Evolutionary conservation across 768 basidiomycete genomes (phyloP).

Genomic region (Multifurca ochricompacta): DNA sequence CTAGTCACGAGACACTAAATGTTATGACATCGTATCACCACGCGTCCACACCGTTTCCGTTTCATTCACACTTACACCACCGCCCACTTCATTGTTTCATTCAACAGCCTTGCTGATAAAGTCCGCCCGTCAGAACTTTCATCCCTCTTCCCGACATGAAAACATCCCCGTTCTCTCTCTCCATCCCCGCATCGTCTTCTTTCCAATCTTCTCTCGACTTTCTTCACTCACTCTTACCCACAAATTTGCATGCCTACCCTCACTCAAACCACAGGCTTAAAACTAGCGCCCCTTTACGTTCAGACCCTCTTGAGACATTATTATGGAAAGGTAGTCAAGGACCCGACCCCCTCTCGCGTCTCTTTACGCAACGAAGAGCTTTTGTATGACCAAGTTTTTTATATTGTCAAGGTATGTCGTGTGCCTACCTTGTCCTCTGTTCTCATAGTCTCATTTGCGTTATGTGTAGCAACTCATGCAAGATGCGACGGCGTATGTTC

Average conservation of each 20-base stretch:
- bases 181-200: not conserved
- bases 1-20: too few relatives aligned
- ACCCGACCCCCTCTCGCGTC: not conserved
- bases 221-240: not conserved
- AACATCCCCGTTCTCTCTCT: not conserved
- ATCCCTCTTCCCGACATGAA: too few relatives aligned
- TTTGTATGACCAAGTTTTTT: constrained; percentile 73
- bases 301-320: constrained; percentile 80
- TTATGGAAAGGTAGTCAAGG: constrained; percentile 44
- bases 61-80: too few relatives aligned
- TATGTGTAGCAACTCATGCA: constrained; percentile 56
- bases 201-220: not conserved
- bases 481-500: constrained; percentile 55
- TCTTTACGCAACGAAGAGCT: constrained; percentile 60
- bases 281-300: constrained; percentile 58
- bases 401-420: constrained; percentile 54
- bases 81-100: too few relatives aligned
- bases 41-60: too few relatives aligned
- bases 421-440: not conserved
- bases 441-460: too few relatives aligned
- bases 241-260: constrained; percentile 30
- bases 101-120: too few relatives aligned
- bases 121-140: too few relatives aligned
- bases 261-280: constrained; percentile 51
- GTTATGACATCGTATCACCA: too few relatives aligned